phyloP scores from a whole-genome alignment of 805 yeast genomes.

The Monosporozyma servazzii region DNA sequence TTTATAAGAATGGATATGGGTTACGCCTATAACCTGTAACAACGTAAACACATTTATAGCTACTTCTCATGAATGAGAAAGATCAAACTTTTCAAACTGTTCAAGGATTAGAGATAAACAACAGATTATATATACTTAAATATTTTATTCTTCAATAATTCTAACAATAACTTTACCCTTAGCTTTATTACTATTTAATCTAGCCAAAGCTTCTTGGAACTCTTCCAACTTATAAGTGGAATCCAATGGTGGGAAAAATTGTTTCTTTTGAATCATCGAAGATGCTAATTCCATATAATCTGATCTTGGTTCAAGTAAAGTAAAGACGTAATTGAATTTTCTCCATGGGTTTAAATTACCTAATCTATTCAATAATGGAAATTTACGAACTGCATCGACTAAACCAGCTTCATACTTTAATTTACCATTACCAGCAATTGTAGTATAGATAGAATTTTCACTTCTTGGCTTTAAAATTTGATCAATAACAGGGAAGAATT shows the following conservation, averaged over 20 bases:
- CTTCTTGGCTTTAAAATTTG: constrained; percentile 38
- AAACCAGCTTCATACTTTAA: constrained; percentile 18
- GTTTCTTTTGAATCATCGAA: constrained; percentile 19
- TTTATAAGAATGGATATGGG: neutral
- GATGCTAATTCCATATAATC: constrained; percentile 16
- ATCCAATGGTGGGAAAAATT: constrained; percentile 43
- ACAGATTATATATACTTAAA: neutral
- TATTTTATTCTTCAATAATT: neutral
- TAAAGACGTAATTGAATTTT: constrained; percentile 26
- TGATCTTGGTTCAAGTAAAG: constrained; percentile 6
- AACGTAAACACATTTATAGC: neutral
- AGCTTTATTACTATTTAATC: constrained; percentile 38
- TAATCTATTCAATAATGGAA: constrained; percentile 9
- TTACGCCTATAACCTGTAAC: no score
- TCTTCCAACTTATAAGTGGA: constrained; percentile 43
- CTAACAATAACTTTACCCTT: constrained; percentile 52
- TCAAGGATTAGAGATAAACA: neutral
- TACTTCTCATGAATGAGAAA: neutral
- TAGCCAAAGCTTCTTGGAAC: constrained; percentile 41
- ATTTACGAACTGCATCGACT: constrained; percentile 1
- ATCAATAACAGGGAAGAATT: constrained; percentile 37
- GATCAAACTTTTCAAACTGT: neutral
- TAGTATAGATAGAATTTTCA: constrained; percentile 41
- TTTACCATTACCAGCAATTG: constrained; percentile 50
- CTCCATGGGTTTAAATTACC: constrained; percentile 19